These are phyloP conservation scores for Aspergillus oerlinghausenensis DNA, from an alignment of 2,329 filamentous ascomycete genomes.

Conservation along the genomic window DNA sequence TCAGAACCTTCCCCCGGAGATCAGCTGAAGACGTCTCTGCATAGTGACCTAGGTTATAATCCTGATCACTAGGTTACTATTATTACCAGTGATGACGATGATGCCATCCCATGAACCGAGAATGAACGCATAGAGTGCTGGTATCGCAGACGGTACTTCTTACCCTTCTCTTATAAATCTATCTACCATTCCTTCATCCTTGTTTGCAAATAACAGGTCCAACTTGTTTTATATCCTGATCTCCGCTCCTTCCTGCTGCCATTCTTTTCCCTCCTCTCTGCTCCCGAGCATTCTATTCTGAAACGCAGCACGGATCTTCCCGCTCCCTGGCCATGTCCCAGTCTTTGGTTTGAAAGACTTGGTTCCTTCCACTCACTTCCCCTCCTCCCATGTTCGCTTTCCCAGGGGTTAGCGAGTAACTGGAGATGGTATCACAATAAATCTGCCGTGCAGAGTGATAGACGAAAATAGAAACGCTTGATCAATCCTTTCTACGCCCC, in stretches of 20 bases:
- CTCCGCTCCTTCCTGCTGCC: slow-evolving; percentile 6
- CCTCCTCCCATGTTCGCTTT: background rate
- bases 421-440: background rate
- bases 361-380: background rate
- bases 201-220: background rate
- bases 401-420: background rate
- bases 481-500: slow-evolving; percentile 1
- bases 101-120: background rate
- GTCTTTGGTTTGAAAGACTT: slow-evolving; percentile 5
- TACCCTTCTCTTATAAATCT: background rate
- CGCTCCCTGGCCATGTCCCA: slow-evolving; percentile 15
- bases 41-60: background rate
- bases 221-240: background rate
- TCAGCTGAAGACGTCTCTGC: background rate
- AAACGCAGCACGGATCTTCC: slow-evolving; percentile 34
- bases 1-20: background rate
- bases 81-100: background rate
- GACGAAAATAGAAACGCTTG: background rate
- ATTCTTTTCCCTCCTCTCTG: slow-evolving; percentile 6
- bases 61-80: background rate
- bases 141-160: background rate
- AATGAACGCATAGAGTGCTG: background rate
- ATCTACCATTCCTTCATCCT: background rate
- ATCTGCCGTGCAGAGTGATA: background rate
- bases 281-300: slow-evolving; percentile 16